A percentile compares a stretch with the other conserved stretches of the same genome.
These are phyloP conservation scores for Coemansia sp. DNA, from an alignment of 192 early-diverging fungal species.

Conservation along the genomic window DNA sequence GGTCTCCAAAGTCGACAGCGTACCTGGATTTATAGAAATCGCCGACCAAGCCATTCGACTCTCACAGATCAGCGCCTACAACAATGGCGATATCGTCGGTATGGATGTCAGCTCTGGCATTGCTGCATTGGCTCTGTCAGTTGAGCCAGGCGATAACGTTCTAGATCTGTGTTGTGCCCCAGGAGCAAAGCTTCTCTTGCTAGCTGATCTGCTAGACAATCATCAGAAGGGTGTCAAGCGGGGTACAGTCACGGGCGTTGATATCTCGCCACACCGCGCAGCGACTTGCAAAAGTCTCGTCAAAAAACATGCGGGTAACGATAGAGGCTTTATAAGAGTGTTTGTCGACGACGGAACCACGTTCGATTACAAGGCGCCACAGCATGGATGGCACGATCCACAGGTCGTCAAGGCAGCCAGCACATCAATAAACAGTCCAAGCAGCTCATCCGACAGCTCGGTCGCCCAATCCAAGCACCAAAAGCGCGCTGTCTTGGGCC, in stretches of 20 bases:
- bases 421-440: background rate
- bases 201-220: slow-evolving; percentile 67
- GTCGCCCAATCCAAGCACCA: background rate
- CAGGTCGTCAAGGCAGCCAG: background rate
- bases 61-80: slow-evolving; percentile 58
- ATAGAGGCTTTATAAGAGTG: slow-evolving; percentile 59
- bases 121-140: slow-evolving; percentile 76
- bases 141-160: slow-evolving; percentile 80
- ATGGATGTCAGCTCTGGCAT: slow-evolving; percentile 89
- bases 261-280: slow-evolving; percentile 74
- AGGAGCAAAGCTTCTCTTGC: slow-evolving; percentile 85
- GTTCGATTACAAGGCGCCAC: slow-evolving; percentile 75
- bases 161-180: slow-evolving; percentile 90
- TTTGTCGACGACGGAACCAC: slow-evolving; percentile 84
- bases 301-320: slow-evolving; percentile 68
- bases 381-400: slow-evolving; percentile 44
- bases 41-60: slow-evolving; percentile 53
- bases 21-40: slow-evolving; percentile 67
- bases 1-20: slow-evolving; percentile 54
- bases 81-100: slow-evolving; percentile 60
- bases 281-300: slow-evolving; percentile 75
- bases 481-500: background rate
- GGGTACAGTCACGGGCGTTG: slow-evolving; percentile 94
- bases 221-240: slow-evolving; percentile 32
- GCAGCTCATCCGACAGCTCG: background rate